Evolutionary conservation across 208 protist genomes (phyloP).

Genomic region (Trichomonas vaginalis): DNA sequence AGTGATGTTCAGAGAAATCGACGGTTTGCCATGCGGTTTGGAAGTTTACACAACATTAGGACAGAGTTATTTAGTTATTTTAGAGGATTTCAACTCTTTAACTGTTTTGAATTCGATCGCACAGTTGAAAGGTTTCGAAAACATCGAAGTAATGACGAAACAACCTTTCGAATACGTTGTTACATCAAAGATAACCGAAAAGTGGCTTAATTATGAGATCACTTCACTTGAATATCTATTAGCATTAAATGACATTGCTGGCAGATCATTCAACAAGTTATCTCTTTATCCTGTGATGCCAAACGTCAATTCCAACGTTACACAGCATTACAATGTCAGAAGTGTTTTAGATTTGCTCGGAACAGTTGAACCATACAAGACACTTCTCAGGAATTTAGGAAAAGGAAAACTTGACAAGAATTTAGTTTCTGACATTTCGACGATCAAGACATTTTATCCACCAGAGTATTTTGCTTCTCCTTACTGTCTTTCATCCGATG

Average conservation of each 20-base stretch:
- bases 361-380: background rate
- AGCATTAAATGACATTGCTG: background rate
- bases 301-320: background rate
- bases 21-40: background rate
- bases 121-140: background rate
- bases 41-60: background rate
- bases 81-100: background rate
- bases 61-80: background rate
- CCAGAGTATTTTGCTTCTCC: background rate
- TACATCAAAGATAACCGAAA: background rate
- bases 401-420: background rate
- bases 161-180: background rate
- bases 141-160: background rate
- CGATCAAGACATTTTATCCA: background rate
- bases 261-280: background rate
- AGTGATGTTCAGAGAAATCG: background rate
- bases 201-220: background rate
- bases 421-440: background rate
- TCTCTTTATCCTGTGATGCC: background rate
- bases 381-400: background rate
- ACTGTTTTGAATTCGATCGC: background rate
- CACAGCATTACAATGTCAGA: background rate
- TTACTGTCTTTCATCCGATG: background rate
- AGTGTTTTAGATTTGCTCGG: background rate
- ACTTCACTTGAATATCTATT: background rate